Conservation (phyloP, 805 yeast genomes). For the Sugiyamaella chiloensis region DNA sequence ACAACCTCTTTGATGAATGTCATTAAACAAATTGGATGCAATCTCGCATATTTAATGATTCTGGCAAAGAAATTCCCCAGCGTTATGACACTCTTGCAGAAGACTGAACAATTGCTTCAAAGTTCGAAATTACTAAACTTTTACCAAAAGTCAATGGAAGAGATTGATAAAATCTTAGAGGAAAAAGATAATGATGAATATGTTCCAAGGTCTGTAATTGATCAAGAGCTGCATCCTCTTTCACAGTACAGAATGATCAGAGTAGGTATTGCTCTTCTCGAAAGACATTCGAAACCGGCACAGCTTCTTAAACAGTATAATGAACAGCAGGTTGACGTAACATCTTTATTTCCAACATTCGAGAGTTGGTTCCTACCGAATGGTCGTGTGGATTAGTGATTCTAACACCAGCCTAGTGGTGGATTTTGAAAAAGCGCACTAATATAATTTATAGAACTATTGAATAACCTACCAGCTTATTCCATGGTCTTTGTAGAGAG, state of each 20-base stretch:
- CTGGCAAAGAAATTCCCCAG: neutral
- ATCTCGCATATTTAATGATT: neutral
- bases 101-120: neutral
- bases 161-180: neutral
- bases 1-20: neutral
- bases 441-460: too few relatives aligned
- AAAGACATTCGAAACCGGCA: slow-evolving; percentile 7
- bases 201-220: neutral
- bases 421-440: too few relatives aligned
- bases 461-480: slow-evolving; percentile 8
- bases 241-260: neutral
- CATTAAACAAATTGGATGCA: neutral
- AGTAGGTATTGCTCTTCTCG: neutral
- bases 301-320: slow-evolving; percentile 7
- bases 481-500: slow-evolving; percentile 27
- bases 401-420: too few relatives aligned
- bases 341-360: neutral
- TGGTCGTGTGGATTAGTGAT: too few relatives aligned
- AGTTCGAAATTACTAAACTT: neutral
- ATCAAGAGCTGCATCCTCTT: neutral
- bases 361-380: neutral
- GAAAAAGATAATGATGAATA: neutral
- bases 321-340: neutral
- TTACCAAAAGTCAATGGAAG: neutral
- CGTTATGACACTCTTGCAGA: neutral